Conservation (phyloP, 2,329 filamentous ascomycete species). For the Aspergillus latus region DNA sequence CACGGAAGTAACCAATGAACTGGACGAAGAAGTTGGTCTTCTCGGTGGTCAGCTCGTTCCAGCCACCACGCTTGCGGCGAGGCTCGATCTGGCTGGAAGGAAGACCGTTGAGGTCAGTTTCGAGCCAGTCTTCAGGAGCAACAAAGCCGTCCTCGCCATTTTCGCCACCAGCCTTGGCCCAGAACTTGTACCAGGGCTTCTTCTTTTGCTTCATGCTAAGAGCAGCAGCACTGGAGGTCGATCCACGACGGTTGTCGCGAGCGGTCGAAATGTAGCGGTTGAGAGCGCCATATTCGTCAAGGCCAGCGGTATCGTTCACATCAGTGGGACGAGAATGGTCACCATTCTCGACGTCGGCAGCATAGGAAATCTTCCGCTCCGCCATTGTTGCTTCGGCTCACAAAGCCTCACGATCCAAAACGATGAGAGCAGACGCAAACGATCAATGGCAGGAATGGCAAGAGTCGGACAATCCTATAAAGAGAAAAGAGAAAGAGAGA, state of each 20-base stretch:
- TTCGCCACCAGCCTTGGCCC: constrained; percentile 40
- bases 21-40: constrained; percentile 74
- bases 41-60: constrained; percentile 70
- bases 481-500: constrained; percentile 4
- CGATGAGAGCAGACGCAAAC: constrained; percentile 37
- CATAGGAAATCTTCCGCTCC: constrained; percentile 48
- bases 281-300: constrained; percentile 65
- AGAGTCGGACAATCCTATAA: constrained; percentile 42
- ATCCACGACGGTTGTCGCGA: constrained; percentile 57
- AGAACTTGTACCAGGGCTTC: constrained; percentile 60
- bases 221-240: constrained; percentile 45
- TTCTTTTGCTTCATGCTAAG: constrained; percentile 47
- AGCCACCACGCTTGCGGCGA: constrained; percentile 66
- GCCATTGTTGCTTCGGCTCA: constrained; percentile 46
- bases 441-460: constrained; percentile 36
- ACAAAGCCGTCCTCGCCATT: constrained; percentile 39
- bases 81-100: constrained; percentile 58
- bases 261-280: constrained; percentile 69
- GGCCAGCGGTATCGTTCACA: constrained; percentile 28
- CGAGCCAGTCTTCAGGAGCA: constrained; percentile 66
- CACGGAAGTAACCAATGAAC: constrained; percentile 73
- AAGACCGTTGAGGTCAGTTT: constrained; percentile 68
- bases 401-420: constrained; percentile 36
- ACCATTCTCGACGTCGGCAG: constrained; percentile 45
- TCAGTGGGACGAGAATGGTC: constrained; percentile 36